A percentile compares a stretch with the other conserved stretches of the same genome.
phyloP scores from a whole-genome alignment of 2,329 filamentous ascomycete species.

The Claviceps capensis region DNA sequence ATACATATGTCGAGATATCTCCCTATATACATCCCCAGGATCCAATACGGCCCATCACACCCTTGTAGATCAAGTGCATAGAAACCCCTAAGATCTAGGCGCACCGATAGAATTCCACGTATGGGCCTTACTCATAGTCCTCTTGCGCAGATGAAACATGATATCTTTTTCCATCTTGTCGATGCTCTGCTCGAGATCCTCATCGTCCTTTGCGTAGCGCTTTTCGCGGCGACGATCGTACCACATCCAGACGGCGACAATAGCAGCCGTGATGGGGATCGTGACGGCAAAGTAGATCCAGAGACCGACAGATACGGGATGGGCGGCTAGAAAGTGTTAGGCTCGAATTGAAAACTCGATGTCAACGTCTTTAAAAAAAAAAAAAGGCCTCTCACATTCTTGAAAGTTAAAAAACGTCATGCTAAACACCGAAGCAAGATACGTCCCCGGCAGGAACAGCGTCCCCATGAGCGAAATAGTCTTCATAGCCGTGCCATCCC shows the following conservation, averaged over 20 bases:
- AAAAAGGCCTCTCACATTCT: conserved; percentile 18
- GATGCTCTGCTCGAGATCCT: conserved; percentile 39
- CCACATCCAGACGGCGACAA: conserved; percentile 41
- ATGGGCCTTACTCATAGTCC: conserved; percentile 41
- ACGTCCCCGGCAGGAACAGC: conserved; percentile 49
- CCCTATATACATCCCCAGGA: too few relatives aligned
- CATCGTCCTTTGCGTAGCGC: conserved; percentile 34
- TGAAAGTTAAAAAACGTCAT: conserved; percentile 56
- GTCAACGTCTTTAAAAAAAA: neutral
- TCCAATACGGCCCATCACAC: too few relatives aligned
- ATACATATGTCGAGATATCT: too few relatives aligned
- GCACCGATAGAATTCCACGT: conserved; percentile 34
- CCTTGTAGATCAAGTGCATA: too few relatives aligned
- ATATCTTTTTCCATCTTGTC: conserved; percentile 43
- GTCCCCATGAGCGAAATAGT: conserved; percentile 49
- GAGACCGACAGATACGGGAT: conserved; percentile 34
- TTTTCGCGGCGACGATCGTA: conserved; percentile 38
- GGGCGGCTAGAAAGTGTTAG: conserved; percentile 12
- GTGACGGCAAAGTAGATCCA: conserved; percentile 53
- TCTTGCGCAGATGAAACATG: conserved; percentile 39
- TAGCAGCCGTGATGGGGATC: conserved; percentile 39
- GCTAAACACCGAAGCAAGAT: conserved; percentile 48
- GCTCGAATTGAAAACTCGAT: neutral
- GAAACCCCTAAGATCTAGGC: conserved; percentile 5
- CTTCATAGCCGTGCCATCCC: conserved; percentile 52